These are phyloP conservation scores for Candida silvatica DNA, from an alignment of 805 yeast genomes.

Conservation along the genomic window DNA sequence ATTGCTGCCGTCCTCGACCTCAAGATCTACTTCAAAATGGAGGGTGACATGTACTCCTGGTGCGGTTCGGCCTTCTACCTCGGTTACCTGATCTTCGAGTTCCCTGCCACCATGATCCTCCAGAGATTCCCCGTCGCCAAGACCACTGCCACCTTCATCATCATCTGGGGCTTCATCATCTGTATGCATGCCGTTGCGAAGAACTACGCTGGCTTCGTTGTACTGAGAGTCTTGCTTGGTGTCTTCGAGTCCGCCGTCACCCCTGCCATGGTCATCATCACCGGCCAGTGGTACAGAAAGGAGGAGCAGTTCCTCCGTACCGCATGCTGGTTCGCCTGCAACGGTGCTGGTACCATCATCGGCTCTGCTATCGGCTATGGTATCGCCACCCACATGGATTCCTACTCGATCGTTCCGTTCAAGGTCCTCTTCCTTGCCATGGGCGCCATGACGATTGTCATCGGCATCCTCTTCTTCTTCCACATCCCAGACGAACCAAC, in stretches of 20 bases:
- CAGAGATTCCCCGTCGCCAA: constrained; percentile 42
- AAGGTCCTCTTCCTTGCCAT: constrained; percentile 24
- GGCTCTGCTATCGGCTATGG: constrained; percentile 26
- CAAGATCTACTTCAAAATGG: constrained; percentile 14
- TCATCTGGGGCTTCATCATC: constrained; percentile 39
- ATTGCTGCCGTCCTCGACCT: constrained; percentile 23
- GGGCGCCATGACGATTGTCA: constrained; percentile 24
- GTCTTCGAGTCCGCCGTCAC: constrained; percentile 26
- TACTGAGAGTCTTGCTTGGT: constrained; percentile 43
- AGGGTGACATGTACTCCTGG: constrained; percentile 23
- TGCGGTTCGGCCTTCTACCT: constrained; percentile 25
- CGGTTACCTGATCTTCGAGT: constrained; percentile 45
- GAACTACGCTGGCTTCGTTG: constrained; percentile 38
- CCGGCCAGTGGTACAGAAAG: constrained; percentile 24
- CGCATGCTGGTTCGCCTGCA: constrained; percentile 22
- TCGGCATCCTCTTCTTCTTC: constrained; percentile 22
- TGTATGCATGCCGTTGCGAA: constrained; percentile 38
- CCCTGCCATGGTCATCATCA: constrained; percentile 28
- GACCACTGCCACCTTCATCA: constrained; percentile 8
- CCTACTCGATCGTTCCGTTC: constrained; percentile 21
- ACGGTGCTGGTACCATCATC: constrained; percentile 23
- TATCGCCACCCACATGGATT: constrained; percentile 19
- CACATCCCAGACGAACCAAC: constrained; percentile 27
- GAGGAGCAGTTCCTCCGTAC: constrained; percentile 24
- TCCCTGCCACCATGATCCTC: constrained; percentile 36